Percentiles rank a stretch among this genome's conserved stretches.
phyloP scores from a whole-genome alignment of 129 eudicot species.

The Kitagawia praeruptora region DNA sequence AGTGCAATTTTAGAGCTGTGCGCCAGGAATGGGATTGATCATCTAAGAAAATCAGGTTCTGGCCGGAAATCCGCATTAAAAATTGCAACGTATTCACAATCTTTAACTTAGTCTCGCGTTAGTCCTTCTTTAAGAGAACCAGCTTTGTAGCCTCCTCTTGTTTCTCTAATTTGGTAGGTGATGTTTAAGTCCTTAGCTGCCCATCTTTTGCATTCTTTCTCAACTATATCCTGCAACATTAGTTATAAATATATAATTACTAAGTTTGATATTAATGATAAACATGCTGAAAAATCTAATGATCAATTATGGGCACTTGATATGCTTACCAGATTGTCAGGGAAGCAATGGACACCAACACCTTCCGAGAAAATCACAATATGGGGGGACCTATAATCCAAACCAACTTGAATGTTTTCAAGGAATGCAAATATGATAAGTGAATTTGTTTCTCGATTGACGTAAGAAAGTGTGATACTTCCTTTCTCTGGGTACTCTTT shows the following conservation, averaged over 20 bases:
- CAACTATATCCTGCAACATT: slow-evolving; percentile 70
- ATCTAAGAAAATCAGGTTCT: slow-evolving; percentile 85
- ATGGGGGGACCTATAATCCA: no score
- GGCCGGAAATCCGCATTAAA: slow-evolving; percentile 98
- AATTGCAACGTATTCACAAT: slow-evolving; percentile 81
- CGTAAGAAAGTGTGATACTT: no score
- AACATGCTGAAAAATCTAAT: no score
- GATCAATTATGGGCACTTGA: no score
- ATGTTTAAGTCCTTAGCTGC: slow-evolving; percentile 83
- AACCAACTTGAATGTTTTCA: no score
- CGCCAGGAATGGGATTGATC: slow-evolving; percentile 78
- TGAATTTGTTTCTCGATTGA: no score
- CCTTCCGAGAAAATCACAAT: no score
- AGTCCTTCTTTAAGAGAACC: slow-evolving; percentile 98
- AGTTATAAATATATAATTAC: neutral
- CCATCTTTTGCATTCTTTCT: slow-evolving; percentile 93
- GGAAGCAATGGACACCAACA: no score
- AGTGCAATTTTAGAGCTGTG: slow-evolving; percentile 85
- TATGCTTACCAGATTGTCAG: no score
- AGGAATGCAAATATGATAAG: no score
- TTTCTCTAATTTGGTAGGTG: slow-evolving; percentile 82
- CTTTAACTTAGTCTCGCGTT: slow-evolving; percentile 69
- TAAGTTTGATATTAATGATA: neutral
- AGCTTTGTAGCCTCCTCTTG: slow-evolving; percentile 90
- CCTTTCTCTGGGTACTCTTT: no score